Evolutionary conservation across 345 rosid species (phyloP), one percentile per base, ranked within the genome.

Genomic region (Lagerstroemia speciosa): DNA sequence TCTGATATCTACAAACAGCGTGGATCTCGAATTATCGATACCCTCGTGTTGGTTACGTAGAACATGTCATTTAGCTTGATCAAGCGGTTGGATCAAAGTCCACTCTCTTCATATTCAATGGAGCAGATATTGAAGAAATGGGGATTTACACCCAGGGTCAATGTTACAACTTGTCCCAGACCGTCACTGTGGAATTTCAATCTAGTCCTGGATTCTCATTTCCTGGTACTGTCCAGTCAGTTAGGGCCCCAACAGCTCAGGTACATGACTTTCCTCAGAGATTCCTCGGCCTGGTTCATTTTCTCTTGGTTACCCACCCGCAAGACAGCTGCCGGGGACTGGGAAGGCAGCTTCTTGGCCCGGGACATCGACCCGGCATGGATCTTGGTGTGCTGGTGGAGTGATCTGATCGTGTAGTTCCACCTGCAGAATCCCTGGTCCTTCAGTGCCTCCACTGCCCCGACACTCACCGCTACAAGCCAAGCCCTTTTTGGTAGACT

Each of bases 381-480:
- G 70, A 50, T 81, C 67, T 83, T 85, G 71, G 75, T 79, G 46
- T 77, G 83, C 20, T 84, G 88, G 37, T 83, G 75, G 26, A 77
- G 9, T 0, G 80, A 80, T 63, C 82, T 80, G 1, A 81, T 32
- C 29, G 71, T 40, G 77, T 78, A 79, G 71, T 82, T 90, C 87
- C 87, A 84, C 31, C 93, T 73, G 43, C 89, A 82, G 53, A 86
- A 63, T 0, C 91, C 91, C 34, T 83, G 87, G 55, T 86, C 91
- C 43, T 88, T 90, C 26, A 83, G 31, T 6, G 88, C 86, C 74
- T 84, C 91, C 33, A 90, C 86, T 8, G 83, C 84, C 30, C 82
- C 96, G 10, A 88, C 66, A 37, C 81, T 78, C 19, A 76, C 79
- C 1, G 85, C 89, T 3, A 79, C 84, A 0, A 67, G 33, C 86